These are phyloP conservation scores for Sphagnum contortum DNA, from an alignment of 225 moss, liverwort and hornwort species.

Conservation along the genomic window DNA sequence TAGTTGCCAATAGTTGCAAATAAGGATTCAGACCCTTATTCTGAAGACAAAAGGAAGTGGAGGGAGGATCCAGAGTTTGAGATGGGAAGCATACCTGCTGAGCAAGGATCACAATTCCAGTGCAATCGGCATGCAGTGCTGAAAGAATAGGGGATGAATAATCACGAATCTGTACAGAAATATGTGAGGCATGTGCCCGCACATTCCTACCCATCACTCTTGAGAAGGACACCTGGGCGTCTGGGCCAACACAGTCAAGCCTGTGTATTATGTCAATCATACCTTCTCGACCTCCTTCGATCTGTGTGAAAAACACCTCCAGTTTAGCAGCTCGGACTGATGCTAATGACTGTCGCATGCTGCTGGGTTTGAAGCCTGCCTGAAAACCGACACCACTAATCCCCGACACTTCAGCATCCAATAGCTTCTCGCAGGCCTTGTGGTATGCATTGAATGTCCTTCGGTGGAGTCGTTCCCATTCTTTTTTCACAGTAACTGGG, in stretches of 20 bases:
- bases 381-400: constrained; percentile 53
- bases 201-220: constrained; percentile 75
- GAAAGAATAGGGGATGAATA: constrained; percentile 66
- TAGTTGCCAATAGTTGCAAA: too few relatives aligned
- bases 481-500: constrained; percentile 37
- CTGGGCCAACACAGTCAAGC: constrained; percentile 61
- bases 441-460: constrained; percentile 78
- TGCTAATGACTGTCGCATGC: constrained; percentile 59
- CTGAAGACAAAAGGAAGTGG: neutral
- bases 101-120: constrained; percentile 78
- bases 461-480: constrained; percentile 64
- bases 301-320: constrained; percentile 57
- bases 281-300: constrained; percentile 61
- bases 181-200: constrained; percentile 47
- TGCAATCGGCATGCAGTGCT: constrained; percentile 51
- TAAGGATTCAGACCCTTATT: too few relatives aligned
- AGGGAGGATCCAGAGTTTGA: constrained; percentile 1
- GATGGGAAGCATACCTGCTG: constrained; percentile 35
- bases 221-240: constrained; percentile 59
- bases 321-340: constrained; percentile 55
- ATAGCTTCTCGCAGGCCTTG: constrained; percentile 63
- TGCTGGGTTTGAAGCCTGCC: constrained; percentile 68
- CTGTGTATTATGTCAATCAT: constrained; percentile 66
- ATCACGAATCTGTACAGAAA: constrained; percentile 67
- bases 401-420: constrained; percentile 56